Evolutionary conservation across 257 asterid species (phyloP).

Genomic region (Anisodus tanguticus): DNA sequence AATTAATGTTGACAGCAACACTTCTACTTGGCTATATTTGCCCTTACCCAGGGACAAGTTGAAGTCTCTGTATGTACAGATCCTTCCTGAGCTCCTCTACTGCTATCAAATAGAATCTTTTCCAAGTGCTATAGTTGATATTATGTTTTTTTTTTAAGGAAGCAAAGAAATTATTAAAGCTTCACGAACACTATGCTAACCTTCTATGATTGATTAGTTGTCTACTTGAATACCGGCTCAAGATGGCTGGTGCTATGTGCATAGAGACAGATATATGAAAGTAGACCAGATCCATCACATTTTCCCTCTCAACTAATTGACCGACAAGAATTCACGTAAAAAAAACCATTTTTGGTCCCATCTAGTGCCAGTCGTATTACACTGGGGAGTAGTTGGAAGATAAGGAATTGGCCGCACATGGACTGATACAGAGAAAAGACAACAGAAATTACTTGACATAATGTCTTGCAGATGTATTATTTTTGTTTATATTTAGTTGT

Average conservation of each 20-base stretch:
- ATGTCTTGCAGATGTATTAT: not conserved
- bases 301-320: not conserved
- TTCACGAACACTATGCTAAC: not conserved
- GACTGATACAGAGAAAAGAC: constrained; percentile 23
- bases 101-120: not conserved
- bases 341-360: not conserved
- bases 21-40: not conserved
- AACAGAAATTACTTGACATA: not conserved
- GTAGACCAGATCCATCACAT: not conserved
- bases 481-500: not conserved
- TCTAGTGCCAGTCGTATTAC: not conserved
- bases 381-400: constrained; percentile 1
- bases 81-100: not conserved
- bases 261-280: not conserved
- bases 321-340: not conserved
- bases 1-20: not conserved
- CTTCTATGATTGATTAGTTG: not conserved
- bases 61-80: not conserved
- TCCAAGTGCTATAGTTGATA: not conserved
- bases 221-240: constrained; percentile 6
- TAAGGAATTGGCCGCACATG: not conserved
- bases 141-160: not conserved
- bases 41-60: not conserved
- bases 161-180: not conserved
- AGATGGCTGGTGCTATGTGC: not conserved